Conservation (phyloP, 202 grass and related monocot genomes). For the Sporobolus alterniflorus region DNA sequence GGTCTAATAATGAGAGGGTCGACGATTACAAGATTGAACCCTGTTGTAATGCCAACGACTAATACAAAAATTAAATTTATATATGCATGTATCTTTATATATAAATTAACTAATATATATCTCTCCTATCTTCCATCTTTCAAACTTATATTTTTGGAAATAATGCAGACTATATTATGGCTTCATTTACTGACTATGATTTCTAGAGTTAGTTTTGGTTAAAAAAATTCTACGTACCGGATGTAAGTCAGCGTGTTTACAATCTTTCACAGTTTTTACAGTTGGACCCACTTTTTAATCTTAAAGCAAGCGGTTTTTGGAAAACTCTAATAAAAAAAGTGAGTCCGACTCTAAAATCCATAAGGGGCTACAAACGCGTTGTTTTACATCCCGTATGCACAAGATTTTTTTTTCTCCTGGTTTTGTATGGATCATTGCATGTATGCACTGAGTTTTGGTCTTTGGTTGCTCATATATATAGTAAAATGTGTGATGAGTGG, state of each 20-base stretch:
- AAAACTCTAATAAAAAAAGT: too few relatives aligned
- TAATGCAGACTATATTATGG: neutral
- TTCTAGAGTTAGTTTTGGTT: neutral
- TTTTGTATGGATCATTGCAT: neutral
- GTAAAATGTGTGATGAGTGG: constrained; percentile 10
- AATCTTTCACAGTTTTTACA: too few relatives aligned
- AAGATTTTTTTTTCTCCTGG: too few relatives aligned
- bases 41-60: constrained; percentile 19
- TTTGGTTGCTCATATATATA: neutral
- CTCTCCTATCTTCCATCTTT: neutral
- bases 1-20: constrained; percentile 33
- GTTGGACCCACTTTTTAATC: too few relatives aligned
- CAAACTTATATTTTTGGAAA: neutral
- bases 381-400: too few relatives aligned
- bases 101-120: neutral
- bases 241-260: too few relatives aligned
- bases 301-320: too few relatives aligned
- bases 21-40: constrained; percentile 40
- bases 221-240: too few relatives aligned
- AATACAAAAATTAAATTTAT: neutral
- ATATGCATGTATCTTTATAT: too few relatives aligned
- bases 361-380: too few relatives aligned
- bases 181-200: neutral
- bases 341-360: too few relatives aligned
- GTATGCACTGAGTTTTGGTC: too few relatives aligned